Evolutionary conservation across 2,329 filamentous ascomycete genomes (phyloP).

Genomic region (Amesomyces nigricolor): DNA sequence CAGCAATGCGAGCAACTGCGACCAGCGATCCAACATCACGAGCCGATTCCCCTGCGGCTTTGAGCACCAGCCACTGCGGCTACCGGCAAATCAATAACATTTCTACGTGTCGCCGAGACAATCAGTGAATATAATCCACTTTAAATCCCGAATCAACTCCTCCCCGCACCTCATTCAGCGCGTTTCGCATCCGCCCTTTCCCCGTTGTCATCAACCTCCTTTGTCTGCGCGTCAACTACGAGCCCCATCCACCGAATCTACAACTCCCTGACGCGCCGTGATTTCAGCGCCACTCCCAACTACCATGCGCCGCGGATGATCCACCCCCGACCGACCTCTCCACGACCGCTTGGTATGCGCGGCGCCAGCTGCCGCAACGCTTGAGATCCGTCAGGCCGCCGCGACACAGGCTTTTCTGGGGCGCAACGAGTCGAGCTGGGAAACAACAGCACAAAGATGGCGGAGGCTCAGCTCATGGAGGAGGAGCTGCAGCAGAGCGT

Average conservation of each 20-base stretch:
- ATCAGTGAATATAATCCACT: neutral
- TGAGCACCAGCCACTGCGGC: slow-evolving; percentile 5
- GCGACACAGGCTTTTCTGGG: neutral
- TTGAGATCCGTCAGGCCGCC: slow-evolving; percentile 17
- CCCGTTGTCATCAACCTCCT: neutral
- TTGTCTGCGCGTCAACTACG: neutral
- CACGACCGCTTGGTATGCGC: slow-evolving; percentile 21
- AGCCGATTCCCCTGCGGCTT: neutral
- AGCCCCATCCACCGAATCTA: neutral
- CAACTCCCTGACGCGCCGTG: neutral
- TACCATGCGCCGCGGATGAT: slow-evolving; percentile 22
- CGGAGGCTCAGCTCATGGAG: slow-evolving; percentile 50
- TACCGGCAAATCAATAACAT: neutral
- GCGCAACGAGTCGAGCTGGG: neutral
- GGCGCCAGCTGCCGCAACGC: slow-evolving; percentile 15
- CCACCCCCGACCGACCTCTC: neutral
- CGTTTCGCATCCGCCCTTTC: slow-evolving; percentile 9
- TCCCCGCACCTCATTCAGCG: slow-evolving; percentile 11
- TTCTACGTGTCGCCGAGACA: slow-evolving; percentile 22
- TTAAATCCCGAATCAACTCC: neutral
- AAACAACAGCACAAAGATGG: slow-evolving; percentile 33
- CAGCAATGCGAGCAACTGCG: slow-evolving; percentile 6
- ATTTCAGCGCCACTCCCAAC: neutral
- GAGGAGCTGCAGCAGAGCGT: slow-evolving; percentile 54
- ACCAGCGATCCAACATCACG: slow-evolving; percentile 3